Evolutionary conservation across 75 land plant genomes (phyloP).

Genomic region (Pinus taeda): DNA sequence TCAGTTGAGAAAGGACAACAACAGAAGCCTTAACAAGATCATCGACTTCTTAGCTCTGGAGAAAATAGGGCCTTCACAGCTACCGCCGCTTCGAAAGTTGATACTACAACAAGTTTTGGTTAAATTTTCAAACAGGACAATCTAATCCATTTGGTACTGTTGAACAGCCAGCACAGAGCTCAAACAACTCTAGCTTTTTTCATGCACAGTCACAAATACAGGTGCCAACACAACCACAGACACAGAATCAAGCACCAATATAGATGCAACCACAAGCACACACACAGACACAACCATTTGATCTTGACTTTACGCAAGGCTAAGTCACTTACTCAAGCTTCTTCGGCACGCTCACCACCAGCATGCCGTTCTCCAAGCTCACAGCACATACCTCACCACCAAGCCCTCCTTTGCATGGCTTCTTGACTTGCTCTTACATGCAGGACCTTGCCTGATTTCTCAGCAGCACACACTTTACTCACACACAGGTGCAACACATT

Average conservation of each 20-base stretch:
- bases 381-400: too few relatives aligned
- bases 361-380: too few relatives aligned
- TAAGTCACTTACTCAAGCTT: not conserved
- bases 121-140: slow-evolving; percentile 5
- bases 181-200: not conserved
- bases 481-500: too few relatives aligned
- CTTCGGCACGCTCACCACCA: too few relatives aligned
- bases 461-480: too few relatives aligned
- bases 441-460: too few relatives aligned
- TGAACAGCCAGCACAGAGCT: not conserved
- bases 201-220: slow-evolving; percentile 9
- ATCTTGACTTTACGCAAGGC: slow-evolving; percentile 30
- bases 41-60: not conserved
- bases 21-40: too few relatives aligned
- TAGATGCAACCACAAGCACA: slow-evolving; percentile 9
- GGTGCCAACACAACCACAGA: slow-evolving; percentile 6
- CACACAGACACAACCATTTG: slow-evolving; percentile 27
- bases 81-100: not conserved
- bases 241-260: slow-evolving; percentile 6
- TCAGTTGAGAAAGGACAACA: too few relatives aligned
- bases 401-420: too few relatives aligned
- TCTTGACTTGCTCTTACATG: too few relatives aligned
- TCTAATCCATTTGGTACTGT: slow-evolving; percentile 8
- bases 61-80: not conserved
- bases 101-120: slow-evolving; percentile 1